Conservation (phyloP, 805 yeast genomes). For the Yamadazyma tumulicola region DNA sequence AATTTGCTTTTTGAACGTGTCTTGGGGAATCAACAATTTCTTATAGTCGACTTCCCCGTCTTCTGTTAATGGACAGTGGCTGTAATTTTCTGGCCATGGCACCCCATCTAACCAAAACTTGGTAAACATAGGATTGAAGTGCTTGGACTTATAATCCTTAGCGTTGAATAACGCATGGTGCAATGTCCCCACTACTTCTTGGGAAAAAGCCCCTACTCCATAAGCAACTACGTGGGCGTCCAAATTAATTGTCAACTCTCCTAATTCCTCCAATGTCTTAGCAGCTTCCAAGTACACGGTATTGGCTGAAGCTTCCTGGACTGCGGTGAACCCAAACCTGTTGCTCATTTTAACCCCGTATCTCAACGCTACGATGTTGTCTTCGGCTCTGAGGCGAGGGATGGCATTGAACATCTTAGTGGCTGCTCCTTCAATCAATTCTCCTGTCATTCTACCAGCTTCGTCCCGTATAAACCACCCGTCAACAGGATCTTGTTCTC, state of each 20-base stretch:
- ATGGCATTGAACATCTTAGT: constrained; percentile 17
- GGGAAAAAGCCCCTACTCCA: constrained; percentile 21
- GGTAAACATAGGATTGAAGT: constrained; percentile 20
- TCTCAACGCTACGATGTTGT: constrained; percentile 17
- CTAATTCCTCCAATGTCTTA: constrained; percentile 15
- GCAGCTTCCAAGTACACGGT: constrained; percentile 22
- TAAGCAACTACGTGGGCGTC: constrained; percentile 22
- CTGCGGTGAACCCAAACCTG: constrained; percentile 21
- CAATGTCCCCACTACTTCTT: constrained; percentile 18
- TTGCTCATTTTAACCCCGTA: constrained; percentile 22
- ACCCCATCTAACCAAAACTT: constrained; percentile 25
- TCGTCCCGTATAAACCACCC: constrained; percentile 21
- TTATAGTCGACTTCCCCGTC: constrained; percentile 15
- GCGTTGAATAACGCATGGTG: constrained; percentile 19
- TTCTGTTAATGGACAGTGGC: constrained; percentile 18
- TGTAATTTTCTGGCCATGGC: constrained; percentile 21
- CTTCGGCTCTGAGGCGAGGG: constrained; percentile 19
- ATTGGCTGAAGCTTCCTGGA: constrained; percentile 23
- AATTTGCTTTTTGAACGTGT: constrained; percentile 19
- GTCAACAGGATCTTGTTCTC: constrained; percentile 22
- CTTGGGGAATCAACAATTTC: constrained; percentile 20
- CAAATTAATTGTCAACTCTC: constrained; percentile 17
- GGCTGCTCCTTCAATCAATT: constrained; percentile 23
- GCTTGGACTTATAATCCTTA: constrained; percentile 18
- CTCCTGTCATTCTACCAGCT: constrained; percentile 23